phyloP scores from a whole-genome alignment of 352 stramenopile genomes.

The Phytopythium delawarense region DNA sequence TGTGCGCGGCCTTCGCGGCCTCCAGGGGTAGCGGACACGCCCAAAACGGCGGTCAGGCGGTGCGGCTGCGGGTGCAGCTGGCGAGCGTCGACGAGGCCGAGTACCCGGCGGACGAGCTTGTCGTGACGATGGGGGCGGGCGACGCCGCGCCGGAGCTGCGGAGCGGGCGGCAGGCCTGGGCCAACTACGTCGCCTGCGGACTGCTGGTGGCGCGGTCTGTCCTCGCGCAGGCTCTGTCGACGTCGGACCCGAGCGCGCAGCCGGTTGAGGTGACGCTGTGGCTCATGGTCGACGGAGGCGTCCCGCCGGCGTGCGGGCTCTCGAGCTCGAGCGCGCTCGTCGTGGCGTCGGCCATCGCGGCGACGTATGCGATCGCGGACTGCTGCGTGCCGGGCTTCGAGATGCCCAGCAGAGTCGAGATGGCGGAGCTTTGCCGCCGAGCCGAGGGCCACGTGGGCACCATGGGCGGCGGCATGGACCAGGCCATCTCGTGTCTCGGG shows the following conservation, averaged over 20 bases:
- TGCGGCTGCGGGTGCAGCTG: conserved; percentile 15
- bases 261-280: conserved; percentile 13
- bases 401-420: conserved; percentile 25
- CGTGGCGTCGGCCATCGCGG: conserved; percentile 55
- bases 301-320: conserved; percentile 67
- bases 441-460: conserved; percentile 69
- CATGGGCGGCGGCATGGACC: conserved; percentile 84
- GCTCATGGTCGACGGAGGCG: conserved; percentile 60
- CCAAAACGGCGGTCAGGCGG: not conserved
- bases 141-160: not conserved
- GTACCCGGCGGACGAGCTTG: not conserved
- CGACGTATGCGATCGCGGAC: conserved; percentile 15
- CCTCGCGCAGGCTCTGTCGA: not conserved
- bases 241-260: conserved; percentile 8
- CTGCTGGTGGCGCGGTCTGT: conserved; percentile 18
- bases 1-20: conserved; percentile 44
- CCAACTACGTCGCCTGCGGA: conserved; percentile 37
- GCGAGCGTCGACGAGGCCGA: conserved; percentile 12
- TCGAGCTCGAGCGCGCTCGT: conserved; percentile 82
- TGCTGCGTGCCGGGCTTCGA: not conserved
- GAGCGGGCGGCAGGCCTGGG: conserved; percentile 19
- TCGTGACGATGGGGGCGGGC: conserved; percentile 9
- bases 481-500: conserved; percentile 60
- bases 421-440: conserved; percentile 51
- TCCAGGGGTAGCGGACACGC: not conserved